Percentiles rank a stretch among this genome's conserved stretches.
Conservation (phyloP, 169 alveolate species). For the Cystoisospora suis region DNA sequence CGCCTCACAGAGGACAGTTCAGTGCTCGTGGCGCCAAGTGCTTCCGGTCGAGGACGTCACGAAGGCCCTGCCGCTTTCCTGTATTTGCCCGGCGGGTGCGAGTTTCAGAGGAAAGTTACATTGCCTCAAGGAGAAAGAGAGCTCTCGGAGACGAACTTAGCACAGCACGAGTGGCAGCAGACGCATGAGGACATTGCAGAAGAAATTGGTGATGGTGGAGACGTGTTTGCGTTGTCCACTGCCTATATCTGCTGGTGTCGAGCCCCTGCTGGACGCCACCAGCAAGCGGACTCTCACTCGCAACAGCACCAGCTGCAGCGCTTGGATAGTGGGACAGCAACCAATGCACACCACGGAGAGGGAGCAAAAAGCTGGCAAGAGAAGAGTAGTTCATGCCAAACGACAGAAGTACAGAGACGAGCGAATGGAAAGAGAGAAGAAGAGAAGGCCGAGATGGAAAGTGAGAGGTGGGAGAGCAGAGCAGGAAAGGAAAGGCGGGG, state of each 20-base stretch:
- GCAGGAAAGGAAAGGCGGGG: background rate
- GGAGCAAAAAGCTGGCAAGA: background rate
- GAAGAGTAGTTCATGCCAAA: background rate
- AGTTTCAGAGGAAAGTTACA: too few relatives aligned
- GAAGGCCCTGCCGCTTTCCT: too few relatives aligned
- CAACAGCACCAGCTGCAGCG: too few relatives aligned
- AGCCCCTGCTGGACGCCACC: too few relatives aligned
- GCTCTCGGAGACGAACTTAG: background rate
- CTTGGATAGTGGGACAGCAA: too few relatives aligned
- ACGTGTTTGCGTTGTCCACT: background rate
- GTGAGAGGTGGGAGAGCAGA: background rate
- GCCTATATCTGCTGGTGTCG: constrained; percentile 37
- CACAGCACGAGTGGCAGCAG: constrained; percentile 29
- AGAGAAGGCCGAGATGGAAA: background rate
- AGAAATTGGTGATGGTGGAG: constrained; percentile 25
- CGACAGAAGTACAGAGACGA: background rate
- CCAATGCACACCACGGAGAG: background rate
- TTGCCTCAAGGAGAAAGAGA: background rate
- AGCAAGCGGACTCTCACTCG: too few relatives aligned
- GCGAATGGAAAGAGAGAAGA: background rate
- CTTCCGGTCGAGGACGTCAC: too few relatives aligned
- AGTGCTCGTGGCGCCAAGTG: too few relatives aligned
- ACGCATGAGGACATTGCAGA: background rate
- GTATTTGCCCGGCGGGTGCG: too few relatives aligned
- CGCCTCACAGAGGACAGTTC: too few relatives aligned